Conservation (phyloP, 2,329 filamentous ascomycete species). For the Pleomassaria siparia region DNA sequence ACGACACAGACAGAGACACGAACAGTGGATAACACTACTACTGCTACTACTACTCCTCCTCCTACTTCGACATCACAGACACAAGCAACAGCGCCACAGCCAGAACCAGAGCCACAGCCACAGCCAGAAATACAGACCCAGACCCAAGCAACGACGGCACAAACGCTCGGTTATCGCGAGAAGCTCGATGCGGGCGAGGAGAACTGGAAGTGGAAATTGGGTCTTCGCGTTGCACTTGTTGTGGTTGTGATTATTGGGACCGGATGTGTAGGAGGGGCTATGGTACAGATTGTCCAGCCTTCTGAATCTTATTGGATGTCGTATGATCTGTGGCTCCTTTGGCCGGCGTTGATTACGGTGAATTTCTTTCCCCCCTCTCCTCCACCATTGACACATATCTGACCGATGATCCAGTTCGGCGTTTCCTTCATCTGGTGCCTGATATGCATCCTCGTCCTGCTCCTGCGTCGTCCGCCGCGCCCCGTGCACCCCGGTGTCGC, state of each 20-base stretch:
- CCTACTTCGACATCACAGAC: not conserved
- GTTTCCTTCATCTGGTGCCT: constrained; percentile 34
- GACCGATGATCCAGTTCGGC: constrained; percentile 12
- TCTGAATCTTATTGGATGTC: not conserved
- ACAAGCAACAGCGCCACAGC: not conserved
- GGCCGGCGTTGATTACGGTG: constrained; percentile 30
- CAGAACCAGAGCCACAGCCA: not conserved
- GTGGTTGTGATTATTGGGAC: constrained; percentile 34
- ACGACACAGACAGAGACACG: not conserved
- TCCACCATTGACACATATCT: not conserved
- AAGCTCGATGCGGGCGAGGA: constrained; percentile 31
- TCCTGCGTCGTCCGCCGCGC: constrained; percentile 20
- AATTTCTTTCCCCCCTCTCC: not conserved
- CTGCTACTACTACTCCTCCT: not conserved
- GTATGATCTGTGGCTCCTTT: not conserved
- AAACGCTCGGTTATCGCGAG: constrained; percentile 18
- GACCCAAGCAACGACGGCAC: no score
- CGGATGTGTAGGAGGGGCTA: constrained; percentile 29
- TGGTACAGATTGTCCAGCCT: no score
- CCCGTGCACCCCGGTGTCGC: constrained; percentile 38
- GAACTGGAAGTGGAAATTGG: constrained; percentile 36
- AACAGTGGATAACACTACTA: not conserved
- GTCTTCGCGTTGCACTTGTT: constrained; percentile 22
- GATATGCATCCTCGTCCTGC: constrained; percentile 27
- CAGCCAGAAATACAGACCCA: no score